Percentiles rank a stretch among this genome's conserved stretches.
Conservation (phyloP, 2,329 filamentous ascomycete genomes). For the Paecilomyces sp. region DNA sequence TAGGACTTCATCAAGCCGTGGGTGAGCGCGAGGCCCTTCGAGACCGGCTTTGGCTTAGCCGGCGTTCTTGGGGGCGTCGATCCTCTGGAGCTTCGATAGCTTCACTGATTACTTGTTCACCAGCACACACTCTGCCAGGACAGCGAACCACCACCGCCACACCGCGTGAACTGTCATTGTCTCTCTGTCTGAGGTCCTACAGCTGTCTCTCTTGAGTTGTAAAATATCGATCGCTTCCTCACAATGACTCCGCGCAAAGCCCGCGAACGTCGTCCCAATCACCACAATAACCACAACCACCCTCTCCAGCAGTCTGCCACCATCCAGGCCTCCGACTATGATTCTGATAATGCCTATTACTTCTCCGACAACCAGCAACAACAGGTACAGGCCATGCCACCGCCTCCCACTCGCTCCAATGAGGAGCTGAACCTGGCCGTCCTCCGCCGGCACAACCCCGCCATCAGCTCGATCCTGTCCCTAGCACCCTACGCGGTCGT, state of each 20-base stretch:
- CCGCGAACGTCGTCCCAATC: constrained; percentile 20
- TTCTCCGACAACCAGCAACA: constrained; percentile 27
- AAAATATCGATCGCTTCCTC: neutral
- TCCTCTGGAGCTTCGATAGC: neutral
- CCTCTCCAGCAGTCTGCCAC: constrained; percentile 7
- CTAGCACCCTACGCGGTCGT: constrained; percentile 81
- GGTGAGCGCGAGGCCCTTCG: neutral
- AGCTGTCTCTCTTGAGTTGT: neutral
- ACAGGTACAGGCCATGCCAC: constrained; percentile 20
- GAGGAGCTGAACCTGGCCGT: constrained; percentile 83
- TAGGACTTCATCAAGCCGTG: neutral
- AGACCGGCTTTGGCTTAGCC: neutral
- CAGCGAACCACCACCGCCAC: neutral
- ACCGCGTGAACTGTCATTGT: neutral
- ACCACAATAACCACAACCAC: constrained; percentile 14
- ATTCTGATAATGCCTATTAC: constrained; percentile 55
- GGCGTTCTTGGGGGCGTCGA: neutral
- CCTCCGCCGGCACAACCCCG: constrained; percentile 71
- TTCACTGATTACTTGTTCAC: neutral
- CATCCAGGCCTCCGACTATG: constrained; percentile 48
- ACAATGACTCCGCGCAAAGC: constrained; percentile 26
- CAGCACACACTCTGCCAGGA: neutral
- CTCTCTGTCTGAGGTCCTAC: neutral
- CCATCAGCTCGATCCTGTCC: constrained; percentile 64
- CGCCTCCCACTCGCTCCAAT: constrained; percentile 57